Evolutionary conservation across 257 asterid genomes (phyloP).

Genomic region (Capsicum pubescens): DNA sequence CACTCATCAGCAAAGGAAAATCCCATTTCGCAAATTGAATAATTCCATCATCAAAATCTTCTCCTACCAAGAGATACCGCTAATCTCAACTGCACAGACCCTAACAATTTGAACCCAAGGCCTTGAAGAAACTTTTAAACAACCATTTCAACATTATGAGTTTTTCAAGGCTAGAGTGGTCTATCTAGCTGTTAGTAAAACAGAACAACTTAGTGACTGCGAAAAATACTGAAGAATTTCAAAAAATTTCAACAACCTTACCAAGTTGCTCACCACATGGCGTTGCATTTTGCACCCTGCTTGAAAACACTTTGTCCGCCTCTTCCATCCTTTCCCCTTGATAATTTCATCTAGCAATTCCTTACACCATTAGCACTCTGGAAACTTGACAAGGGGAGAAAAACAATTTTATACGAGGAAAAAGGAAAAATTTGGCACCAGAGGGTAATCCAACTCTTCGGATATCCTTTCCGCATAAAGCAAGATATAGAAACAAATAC

Average conservation of each 20-base stretch:
- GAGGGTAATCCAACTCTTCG: background rate
- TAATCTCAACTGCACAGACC: too few species aligned
- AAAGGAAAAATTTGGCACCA: background rate
- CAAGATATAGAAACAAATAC: background rate
- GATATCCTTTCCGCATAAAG: background rate
- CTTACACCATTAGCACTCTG: background rate
- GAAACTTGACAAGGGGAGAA: background rate
- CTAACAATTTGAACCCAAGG: background rate
- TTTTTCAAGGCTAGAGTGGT: slow-evolving; percentile 1
- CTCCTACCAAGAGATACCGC: too few species aligned
- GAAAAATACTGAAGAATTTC: background rate
- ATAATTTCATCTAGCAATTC: background rate
- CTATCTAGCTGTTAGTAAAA: background rate
- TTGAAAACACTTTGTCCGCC: background rate
- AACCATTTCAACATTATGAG: background rate
- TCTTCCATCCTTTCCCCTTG: background rate
- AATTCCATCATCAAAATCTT: too few species aligned
- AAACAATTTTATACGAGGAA: background rate
- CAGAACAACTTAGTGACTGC: background rate
- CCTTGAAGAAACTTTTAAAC: background rate
- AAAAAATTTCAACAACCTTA: background rate
- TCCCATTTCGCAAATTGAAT: too few species aligned
- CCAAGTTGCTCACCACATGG: background rate
- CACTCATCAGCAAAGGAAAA: too few species aligned
- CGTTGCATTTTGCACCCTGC: background rate